Evolutionary conservation across 192 early-diverging fungal species (phyloP).

Genomic region (Coemansia asiatica): DNA sequence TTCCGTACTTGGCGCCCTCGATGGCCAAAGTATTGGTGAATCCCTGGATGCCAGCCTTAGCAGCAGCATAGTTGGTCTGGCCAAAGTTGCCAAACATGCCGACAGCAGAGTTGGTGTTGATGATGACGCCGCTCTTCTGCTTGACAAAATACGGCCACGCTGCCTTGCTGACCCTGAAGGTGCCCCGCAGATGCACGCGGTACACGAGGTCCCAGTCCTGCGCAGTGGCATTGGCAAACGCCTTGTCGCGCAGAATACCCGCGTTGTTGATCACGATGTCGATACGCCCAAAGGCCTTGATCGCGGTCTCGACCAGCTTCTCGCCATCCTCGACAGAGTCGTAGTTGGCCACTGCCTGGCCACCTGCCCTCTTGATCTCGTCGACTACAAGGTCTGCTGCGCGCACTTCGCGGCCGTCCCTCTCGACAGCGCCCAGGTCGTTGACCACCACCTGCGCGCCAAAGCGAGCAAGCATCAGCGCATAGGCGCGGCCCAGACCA

Average conservation of each 20-base stretch:
- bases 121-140: constrained; percentile 93
- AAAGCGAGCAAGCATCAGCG: constrained; percentile 76
- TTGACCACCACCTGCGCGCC: constrained; percentile 94
- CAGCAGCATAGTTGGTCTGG: constrained; percentile 94
- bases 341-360: constrained; percentile 86
- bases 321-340: constrained; percentile 98
- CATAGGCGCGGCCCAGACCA: constrained; percentile 90
- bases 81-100: constrained; percentile 94
- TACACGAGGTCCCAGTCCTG: constrained; percentile 94
- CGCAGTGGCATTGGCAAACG: constrained; percentile 87
- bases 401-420: constrained; percentile 42
- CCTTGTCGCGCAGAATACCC: constrained; percentile 95
- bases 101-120: constrained; percentile 93
- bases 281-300: constrained; percentile 77
- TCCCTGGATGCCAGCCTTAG: constrained; percentile 90
- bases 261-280: constrained; percentile 96
- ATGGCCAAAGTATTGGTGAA: constrained; percentile 88
- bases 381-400: constrained; percentile 77
- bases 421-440: constrained; percentile 71
- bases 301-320: constrained; percentile 85
- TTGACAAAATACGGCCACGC: constrained; percentile 93
- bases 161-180: constrained; percentile 93
- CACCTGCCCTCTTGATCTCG: constrained; percentile 79
- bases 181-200: constrained; percentile 86
- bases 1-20: constrained; percentile 89